A percentile compares a stretch with the other conserved stretches of the same genome.
Conservation (phyloP, 1,284 basidiomycete species). For the Rugiboletus extremiorientalis region DNA sequence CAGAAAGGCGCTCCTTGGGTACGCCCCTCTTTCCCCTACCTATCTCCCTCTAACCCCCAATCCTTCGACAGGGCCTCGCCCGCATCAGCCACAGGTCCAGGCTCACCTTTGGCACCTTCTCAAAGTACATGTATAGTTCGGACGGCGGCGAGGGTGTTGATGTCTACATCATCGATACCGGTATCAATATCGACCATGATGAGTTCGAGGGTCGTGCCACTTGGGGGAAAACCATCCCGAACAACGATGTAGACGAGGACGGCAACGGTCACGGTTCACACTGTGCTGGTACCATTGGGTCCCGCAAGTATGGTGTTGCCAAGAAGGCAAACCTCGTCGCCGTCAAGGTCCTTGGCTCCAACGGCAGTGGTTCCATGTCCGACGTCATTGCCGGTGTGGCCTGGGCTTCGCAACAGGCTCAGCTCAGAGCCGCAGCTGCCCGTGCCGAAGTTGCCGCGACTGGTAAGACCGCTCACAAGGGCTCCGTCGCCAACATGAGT, state of each 20-base stretch:
- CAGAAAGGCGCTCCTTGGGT: constrained; percentile 93
- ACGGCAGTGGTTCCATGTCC: constrained; percentile 94
- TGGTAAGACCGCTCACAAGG: constrained; percentile 82
- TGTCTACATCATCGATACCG: constrained; percentile 83
- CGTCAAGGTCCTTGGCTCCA: constrained; percentile 95
- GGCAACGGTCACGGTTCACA: constrained; percentile 77
- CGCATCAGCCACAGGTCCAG: constrained; percentile 87
- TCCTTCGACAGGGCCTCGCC: constrained; percentile 83
- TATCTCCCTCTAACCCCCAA: not conserved
- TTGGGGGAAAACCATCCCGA: constrained; percentile 85
- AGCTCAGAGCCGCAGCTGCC: constrained; percentile 55
- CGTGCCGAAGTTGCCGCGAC: constrained; percentile 59
- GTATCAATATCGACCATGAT: constrained; percentile 84
- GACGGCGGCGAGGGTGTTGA: constrained; percentile 90
- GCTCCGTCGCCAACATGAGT: constrained; percentile 98
- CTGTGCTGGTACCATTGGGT: constrained; percentile 84
- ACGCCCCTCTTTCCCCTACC: constrained; percentile 26
- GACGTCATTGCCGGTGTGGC: constrained; percentile 89
- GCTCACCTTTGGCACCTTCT: constrained; percentile 85
- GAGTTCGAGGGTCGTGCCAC: constrained; percentile 87
- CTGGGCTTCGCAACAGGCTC: constrained; percentile 77
- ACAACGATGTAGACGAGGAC: constrained; percentile 76
- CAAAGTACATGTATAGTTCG: constrained; percentile 77
- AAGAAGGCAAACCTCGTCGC: constrained; percentile 92
- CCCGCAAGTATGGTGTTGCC: constrained; percentile 87